These are phyloP conservation scores for Actinidia chinensis DNA, from an alignment of 179 eudicot species.

Conservation along the genomic window DNA sequence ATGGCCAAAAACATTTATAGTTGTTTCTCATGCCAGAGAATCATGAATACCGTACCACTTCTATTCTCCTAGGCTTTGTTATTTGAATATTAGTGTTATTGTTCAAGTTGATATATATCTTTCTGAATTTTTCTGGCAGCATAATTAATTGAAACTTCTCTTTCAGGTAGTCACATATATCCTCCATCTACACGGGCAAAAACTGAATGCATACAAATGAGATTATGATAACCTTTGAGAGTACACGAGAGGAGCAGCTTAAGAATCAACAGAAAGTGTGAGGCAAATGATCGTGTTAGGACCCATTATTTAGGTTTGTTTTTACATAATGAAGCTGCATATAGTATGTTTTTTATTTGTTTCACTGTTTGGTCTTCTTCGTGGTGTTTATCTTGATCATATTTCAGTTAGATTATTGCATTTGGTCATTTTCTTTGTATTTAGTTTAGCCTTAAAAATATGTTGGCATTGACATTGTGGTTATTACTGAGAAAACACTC, in stretches of 20 bases:
- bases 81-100: slow-evolving; percentile 5
- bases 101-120: background rate
- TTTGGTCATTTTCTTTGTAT: background rate
- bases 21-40: slow-evolving; percentile 98
- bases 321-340: slow-evolving; percentile 15
- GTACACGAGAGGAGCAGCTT: slow-evolving; percentile 80
- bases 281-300: slow-evolving; percentile 80
- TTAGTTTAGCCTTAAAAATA: background rate
- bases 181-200: slow-evolving; percentile 83
- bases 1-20: slow-evolving; percentile 98
- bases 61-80: background rate
- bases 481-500: background rate
- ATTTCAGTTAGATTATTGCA: background rate
- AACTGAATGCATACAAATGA: slow-evolving; percentile 73
- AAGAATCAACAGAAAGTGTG: slow-evolving; percentile 92
- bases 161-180: slow-evolving; percentile 96
- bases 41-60: slow-evolving; percentile 71
- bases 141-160: slow-evolving; percentile 5
- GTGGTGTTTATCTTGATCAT: background rate
- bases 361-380: background rate
- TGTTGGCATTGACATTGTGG: background rate
- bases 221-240: slow-evolving; percentile 92
- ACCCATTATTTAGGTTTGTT: slow-evolving; percentile 88
- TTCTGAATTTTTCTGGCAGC: background rate
- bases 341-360: background rate